phyloP scores from a whole-genome alignment of 2,329 filamentous ascomycete species.

The Berkeleyomyces basicola region DNA sequence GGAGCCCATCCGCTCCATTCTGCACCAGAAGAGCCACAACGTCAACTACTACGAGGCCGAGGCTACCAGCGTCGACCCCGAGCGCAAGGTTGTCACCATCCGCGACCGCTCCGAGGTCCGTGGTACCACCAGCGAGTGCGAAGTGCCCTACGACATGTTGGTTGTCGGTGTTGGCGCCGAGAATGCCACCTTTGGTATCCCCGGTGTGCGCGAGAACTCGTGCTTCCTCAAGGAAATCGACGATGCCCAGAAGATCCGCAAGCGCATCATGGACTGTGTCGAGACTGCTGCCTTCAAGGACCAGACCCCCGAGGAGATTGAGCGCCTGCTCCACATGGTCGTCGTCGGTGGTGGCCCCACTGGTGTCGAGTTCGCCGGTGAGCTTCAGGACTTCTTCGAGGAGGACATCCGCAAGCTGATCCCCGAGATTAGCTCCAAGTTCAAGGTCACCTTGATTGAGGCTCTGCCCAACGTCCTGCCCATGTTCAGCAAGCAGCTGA shows the following conservation, averaged over 20 bases:
- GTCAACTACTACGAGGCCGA: constrained; percentile 98
- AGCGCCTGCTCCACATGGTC: constrained; percentile 95
- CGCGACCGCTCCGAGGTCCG: constrained; percentile 88
- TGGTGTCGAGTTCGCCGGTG: constrained; percentile 94
- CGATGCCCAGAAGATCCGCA: constrained; percentile 90
- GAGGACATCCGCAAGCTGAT: constrained; percentile 97
- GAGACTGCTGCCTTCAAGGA: constrained; percentile 98
- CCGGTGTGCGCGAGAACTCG: constrained; percentile 83
- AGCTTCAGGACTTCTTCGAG: constrained; percentile 98
- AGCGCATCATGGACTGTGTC: constrained; percentile 99
- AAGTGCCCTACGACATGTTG: constrained; percentile 95
- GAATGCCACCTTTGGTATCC: constrained; percentile 96
- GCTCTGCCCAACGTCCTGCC: constrained; percentile 91
- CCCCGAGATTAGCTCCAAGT: constrained; percentile 83
- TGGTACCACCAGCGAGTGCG: constrained; percentile 63
- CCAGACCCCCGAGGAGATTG: constrained; percentile 71
- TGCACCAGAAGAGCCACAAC: constrained; percentile 81
- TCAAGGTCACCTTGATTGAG: constrained; percentile 95
- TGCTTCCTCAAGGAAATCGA: constrained; percentile 98
- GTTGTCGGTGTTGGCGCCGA: constrained; percentile 94
- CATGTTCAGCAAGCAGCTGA: constrained; percentile 97
- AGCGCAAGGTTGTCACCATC: constrained; percentile 76
- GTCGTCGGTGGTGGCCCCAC: constrained; percentile 87
- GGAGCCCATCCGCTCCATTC: constrained; percentile 93
- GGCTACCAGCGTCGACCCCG: constrained; percentile 84